Evolutionary conservation across 805 yeast species (phyloP), one percentile per base, ranked within the genome.

Genomic region (Torulaspora gathmanii): DNA sequence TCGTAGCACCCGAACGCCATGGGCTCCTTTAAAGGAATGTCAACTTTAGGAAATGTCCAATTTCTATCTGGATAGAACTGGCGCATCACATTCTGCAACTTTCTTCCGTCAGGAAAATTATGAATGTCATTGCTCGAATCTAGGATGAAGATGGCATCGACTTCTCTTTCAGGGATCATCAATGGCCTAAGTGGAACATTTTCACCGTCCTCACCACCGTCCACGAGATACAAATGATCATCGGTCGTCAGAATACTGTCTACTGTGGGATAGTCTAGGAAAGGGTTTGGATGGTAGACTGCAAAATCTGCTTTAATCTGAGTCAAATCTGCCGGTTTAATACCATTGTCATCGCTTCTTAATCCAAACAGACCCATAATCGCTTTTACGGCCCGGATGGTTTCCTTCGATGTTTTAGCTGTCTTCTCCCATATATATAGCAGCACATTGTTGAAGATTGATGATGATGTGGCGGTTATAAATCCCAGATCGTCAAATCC

Each of bases 141-240:
- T 47, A 70, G 70, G 0, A 90, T 83, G 51, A 86, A 71, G 6
- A 85, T 68, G 11, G 80, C 70, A 59, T 86, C 93, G 16, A 83
- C 69, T 15, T 70, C 62, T 51, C 93, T 71, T 36, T 76, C 75
- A 5, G 78, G 77, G 52, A 82, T 83, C 22, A 83, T 56, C 40
- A 86, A 70, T 2, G 91, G 86, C 25, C 74, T 67, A 30, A 82
- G 62, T 0, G 95, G 93, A 13, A 86, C 70, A 56, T 83, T 83
- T 62, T 83, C 88, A 7, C 72, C 70, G 60, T 85, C 91, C 61
- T 82, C 87, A 26, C 93, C 95, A 34, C 95, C 95, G 59, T 86
- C 95, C 25, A 78, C 87, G 47, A 86, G 52, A 46, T 65, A 69
- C n/a, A 71, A 47, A 31, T 60, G 61, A 43, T 63, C 63, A 2